phyloP scores from a whole-genome alignment of 257 asterid species.

The Fraxinus pennsylvanica region DNA sequence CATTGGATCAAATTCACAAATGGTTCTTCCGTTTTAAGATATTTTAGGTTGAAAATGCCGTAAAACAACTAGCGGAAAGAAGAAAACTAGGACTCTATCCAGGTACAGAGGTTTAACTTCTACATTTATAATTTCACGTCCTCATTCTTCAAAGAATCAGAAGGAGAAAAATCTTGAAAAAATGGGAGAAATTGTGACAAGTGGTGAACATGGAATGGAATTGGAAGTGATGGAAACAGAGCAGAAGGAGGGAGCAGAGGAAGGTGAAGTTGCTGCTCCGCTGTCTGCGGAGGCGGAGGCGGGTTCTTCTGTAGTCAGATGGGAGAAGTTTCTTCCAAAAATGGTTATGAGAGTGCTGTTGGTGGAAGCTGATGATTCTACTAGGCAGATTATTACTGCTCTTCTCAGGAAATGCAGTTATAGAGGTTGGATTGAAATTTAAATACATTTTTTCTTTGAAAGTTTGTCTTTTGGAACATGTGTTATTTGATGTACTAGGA shows the following conservation, averaged over 20 bases:
- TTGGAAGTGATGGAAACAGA: conserved; percentile 34
- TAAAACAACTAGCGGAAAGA: conserved; percentile 20
- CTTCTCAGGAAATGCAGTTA: conserved; percentile 96
- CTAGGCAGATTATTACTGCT: conserved; percentile 89
- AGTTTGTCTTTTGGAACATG: background rate
- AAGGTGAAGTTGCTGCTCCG: conserved; percentile 27
- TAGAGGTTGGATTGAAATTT: conserved; percentile 53
- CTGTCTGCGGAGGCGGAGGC: conserved; percentile 28
- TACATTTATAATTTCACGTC: conserved; percentile 6
- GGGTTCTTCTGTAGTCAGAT: conserved; percentile 42
- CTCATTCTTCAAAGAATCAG: conserved; percentile 17
- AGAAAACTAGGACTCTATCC: conserved; percentile 1
- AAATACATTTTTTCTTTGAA: background rate
- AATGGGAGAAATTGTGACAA: conserved; percentile 70
- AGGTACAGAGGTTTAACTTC: conserved; percentile 11
- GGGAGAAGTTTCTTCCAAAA: conserved; percentile 86
- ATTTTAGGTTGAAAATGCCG: conserved; percentile 36
- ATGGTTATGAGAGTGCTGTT: conserved; percentile 76
- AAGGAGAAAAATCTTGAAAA: conserved; percentile 21
- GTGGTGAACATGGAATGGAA: conserved; percentile 49
- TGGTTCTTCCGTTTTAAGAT: conserved; percentile 40
- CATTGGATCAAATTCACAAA: conserved; percentile 33
- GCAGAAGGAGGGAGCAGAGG: conserved; percentile 5
- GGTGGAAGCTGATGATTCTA: conserved; percentile 94
- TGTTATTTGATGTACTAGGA: background rate